Conservation (phyloP, 225 moss, liverwort and hornwort species). For the Straminergon stramineum region DNA sequence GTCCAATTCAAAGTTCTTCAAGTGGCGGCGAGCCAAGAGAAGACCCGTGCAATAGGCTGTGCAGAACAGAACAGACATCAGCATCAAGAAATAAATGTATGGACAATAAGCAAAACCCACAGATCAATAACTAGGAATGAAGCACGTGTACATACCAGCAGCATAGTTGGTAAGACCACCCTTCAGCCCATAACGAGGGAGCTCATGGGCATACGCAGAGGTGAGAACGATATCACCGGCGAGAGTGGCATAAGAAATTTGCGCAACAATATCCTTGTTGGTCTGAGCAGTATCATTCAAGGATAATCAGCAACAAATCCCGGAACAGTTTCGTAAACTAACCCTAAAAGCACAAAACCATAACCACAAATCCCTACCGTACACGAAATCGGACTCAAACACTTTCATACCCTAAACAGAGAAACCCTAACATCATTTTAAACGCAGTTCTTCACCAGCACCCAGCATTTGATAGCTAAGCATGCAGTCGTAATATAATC, state of each 20-base stretch:
- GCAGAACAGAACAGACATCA: background rate
- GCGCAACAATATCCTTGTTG: constrained; percentile 84
- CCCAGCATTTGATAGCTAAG: background rate
- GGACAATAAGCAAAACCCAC: background rate
- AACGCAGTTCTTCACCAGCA: too few species aligned
- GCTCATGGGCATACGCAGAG: constrained; percentile 75
- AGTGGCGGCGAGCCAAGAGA: constrained; percentile 51
- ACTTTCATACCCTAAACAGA: background rate
- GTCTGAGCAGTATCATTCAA: constrained; percentile 21
- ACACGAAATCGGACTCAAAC: too few species aligned
- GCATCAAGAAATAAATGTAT: background rate
- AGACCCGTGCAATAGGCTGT: constrained; percentile 67
- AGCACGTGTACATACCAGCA: constrained; percentile 28
- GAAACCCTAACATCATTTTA: background rate
- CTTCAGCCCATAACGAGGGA: constrained; percentile 64
- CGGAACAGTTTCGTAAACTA: background rate
- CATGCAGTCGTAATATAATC: background rate
- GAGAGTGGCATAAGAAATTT: constrained; percentile 74
- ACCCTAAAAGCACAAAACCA: background rate
- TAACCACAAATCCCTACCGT: background rate
- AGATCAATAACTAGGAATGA: too few species aligned
- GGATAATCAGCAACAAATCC: background rate
- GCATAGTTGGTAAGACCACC: constrained; percentile 72
- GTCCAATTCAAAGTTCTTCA: constrained; percentile 57
- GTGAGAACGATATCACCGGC: constrained; percentile 75